phyloP scores from a whole-genome alignment of 257 asterid species.

The Salvia rosmarinus region DNA sequence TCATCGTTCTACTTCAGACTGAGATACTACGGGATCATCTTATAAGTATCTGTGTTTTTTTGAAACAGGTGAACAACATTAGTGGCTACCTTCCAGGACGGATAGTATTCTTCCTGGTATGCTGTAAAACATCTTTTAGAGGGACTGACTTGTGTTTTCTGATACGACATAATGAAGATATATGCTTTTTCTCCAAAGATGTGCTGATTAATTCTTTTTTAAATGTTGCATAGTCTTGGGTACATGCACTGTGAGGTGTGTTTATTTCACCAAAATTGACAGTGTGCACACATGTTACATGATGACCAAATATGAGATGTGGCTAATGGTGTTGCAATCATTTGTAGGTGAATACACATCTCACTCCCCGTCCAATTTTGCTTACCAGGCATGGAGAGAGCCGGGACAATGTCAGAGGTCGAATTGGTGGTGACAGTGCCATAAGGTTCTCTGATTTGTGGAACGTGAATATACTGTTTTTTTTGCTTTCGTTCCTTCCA shows the following conservation, averaged over 20 bases:
- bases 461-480: slow-evolving; percentile 21
- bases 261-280: slow-evolving; percentile 3
- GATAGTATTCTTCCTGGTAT: slow-evolving; percentile 96
- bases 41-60: slow-evolving; percentile 13
- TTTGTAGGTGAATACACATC: slow-evolving; percentile 93
- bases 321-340: slow-evolving; percentile 23
- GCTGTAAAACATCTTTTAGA: slow-evolving; percentile 36
- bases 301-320: slow-evolving; percentile 13
- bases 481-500: slow-evolving; percentile 7
- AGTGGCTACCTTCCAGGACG: slow-evolving; percentile 99
- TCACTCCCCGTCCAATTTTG: slow-evolving; percentile 97
- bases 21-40: slow-evolving; percentile 17
- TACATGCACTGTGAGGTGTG: not conserved
- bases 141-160: slow-evolving; percentile 22
- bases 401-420: slow-evolving; percentile 88
- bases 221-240: slow-evolving; percentile 8
- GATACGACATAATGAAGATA: not conserved
- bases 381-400: slow-evolving; percentile 99
- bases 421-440: slow-evolving; percentile 96
- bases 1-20: not conserved
- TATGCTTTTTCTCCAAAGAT: slow-evolving; percentile 11
- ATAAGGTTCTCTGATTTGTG: slow-evolving; percentile 58
- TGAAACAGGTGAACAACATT: slow-evolving; percentile 90
- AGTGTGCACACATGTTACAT: not conserved
- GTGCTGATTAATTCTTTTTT: slow-evolving; percentile 13